phyloP scores from a whole-genome alignment of 345 rosid genomes.

The Heritiera fomes region DNA sequence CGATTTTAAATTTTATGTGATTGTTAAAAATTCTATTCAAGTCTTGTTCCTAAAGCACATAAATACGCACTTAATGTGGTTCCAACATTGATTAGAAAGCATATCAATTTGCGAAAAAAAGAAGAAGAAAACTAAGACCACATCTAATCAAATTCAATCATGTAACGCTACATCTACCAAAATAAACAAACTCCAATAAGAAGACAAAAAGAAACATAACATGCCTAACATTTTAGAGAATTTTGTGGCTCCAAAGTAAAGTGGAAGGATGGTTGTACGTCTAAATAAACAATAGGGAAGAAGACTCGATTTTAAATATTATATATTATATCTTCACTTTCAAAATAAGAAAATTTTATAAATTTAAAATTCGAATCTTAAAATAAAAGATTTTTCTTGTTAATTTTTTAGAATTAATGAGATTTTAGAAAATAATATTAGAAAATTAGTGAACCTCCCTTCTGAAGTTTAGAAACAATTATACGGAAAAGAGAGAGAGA shows the following conservation, averaged over 20 bases:
- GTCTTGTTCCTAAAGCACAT: too few species aligned
- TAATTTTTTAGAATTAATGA: too few species aligned
- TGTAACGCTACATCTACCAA: background rate
- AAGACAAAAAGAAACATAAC: constrained; percentile 15
- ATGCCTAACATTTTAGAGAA: background rate
- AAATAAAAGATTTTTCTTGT: background rate
- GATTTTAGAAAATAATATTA: background rate
- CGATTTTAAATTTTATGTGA: too few species aligned
- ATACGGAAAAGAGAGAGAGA: too few species aligned
- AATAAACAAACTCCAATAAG: background rate
- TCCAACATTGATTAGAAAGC: background rate
- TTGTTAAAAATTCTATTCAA: too few species aligned
- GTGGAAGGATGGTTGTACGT: background rate
- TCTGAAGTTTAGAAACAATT: background rate
- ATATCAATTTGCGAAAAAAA: background rate
- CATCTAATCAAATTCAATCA: background rate
- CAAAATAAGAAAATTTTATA: too few species aligned
- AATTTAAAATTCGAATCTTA: too few species aligned
- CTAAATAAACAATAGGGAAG: background rate
- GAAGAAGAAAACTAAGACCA: background rate
- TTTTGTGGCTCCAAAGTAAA: constrained; percentile 25
- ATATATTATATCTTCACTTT: too few species aligned
- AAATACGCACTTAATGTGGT: too few species aligned
- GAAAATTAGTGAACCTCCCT: constrained; percentile 11
- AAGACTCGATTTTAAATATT: too few species aligned